Base-by-base conservation (phyloP, 1,284 basidiomycete genomes). In the Chalciporus sp. region DNA sequence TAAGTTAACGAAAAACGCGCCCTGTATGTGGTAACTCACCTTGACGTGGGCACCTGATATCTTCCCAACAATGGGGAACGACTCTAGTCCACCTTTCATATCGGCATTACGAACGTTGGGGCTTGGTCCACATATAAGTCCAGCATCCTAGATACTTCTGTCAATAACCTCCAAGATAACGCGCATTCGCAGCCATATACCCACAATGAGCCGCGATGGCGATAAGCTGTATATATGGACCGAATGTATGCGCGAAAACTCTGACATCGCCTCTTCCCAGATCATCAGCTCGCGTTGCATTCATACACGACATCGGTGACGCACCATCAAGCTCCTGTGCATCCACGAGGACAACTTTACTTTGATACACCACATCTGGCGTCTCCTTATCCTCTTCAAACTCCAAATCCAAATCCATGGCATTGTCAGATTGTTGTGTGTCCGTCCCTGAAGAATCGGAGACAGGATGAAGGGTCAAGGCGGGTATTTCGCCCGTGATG, bases 201-300 rank as follows among this genome's bases (percentile, higher is more conserved):
- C 47, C 66, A 88, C 88, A 42, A 71, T 74, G 42, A 90, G 65
- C 7, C 75, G 77, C 1, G 82, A 78, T 1, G 86, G 81, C 2
- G 88, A 83, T 27, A 91, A 62, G 60, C 85, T 82, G 64, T 91
- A 89, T 3, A 91, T 67, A 60, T 88, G 82, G 16, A 83, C 72
- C 1, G 79, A 79, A 57, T 76, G 64, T 23, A 88, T 61, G 26
- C 73, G 74, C 1, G 64, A 60, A 58, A 84, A 88, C 47, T 76
- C 73, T 4, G 72, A 63, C 64, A 77, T 83, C 0, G 76, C 74
- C 51, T 62, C 87, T 89, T 46, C 19, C 42, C n/a, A 39, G 48
- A 28, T 44, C 10, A n/a, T 54, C 12, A 28, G 37, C 31, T 20
- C 3, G 27, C 10, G 28, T 19, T 5, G 50, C 35, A 42, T 28